Evolutionary conservation across 2,329 filamentous ascomycete species (phyloP).

Genomic region (Trichocomaceae sp.): DNA sequence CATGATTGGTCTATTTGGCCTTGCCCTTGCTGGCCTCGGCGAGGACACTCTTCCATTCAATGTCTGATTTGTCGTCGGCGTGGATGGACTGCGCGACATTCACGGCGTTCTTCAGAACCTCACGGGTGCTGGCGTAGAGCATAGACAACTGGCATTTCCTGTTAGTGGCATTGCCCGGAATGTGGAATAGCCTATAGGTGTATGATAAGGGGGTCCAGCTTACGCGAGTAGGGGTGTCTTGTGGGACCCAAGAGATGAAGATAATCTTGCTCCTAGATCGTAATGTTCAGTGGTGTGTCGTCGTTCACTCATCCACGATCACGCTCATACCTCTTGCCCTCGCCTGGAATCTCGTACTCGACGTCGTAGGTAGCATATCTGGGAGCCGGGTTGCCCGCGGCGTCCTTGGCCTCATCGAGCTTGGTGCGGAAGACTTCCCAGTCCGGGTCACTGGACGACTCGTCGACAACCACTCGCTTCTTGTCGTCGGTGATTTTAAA

Average conservation of each 20-base stretch:
- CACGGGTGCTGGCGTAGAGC: constrained; percentile 46
- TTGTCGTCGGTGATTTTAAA: constrained; percentile 48
- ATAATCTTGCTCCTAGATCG: constrained; percentile 43
- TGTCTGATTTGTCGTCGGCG: constrained; percentile 37
- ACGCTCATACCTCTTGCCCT: constrained; percentile 43
- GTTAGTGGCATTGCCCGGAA: constrained; percentile 10
- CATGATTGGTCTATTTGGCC: constrained; percentile 26
- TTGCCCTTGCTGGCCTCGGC: constrained; percentile 37
- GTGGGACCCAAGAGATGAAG: constrained; percentile 46
- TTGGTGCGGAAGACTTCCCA: constrained; percentile 45
- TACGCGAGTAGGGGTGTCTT: constrained; percentile 36
- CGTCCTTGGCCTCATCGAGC: constrained; percentile 38
- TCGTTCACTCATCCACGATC: neutral
- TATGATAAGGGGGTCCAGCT: constrained; percentile 15
- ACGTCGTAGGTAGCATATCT: constrained; percentile 48
- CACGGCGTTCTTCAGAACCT: constrained; percentile 44
- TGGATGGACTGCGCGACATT: constrained; percentile 45
- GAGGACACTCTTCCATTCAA: constrained; percentile 38
- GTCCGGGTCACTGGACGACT: constrained; percentile 38
- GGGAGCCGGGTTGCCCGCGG: constrained; percentile 39
- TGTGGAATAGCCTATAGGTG: too few species aligned
- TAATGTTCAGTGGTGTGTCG: neutral
- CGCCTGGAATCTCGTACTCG: constrained; percentile 43
- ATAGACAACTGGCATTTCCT: constrained; percentile 37
- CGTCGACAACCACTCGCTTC: constrained; percentile 45